Base-by-base conservation (phyloP, 2,329 filamentous ascomycete species). In the Botrytis squamosa region DNA sequence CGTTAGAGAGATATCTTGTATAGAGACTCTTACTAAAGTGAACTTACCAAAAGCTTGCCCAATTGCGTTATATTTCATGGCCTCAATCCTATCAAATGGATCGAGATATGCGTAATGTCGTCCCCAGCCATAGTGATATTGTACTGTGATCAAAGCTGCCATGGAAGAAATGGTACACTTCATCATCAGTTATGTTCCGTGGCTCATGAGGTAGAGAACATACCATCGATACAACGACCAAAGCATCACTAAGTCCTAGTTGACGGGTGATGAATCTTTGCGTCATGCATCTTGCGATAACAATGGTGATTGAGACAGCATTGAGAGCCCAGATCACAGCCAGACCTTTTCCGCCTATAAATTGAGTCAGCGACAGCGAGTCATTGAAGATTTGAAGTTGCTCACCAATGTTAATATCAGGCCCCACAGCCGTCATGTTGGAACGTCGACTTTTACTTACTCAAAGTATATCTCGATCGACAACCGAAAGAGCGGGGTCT, bases 51-150 rank as follows among this genome's bases (percentile, higher is more conserved):
- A 74, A 29, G 75, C 46, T 63, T 77, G 74, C 8, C 73, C 72
- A 18, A 75, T 73, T 25, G 74, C 72, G n/a, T 75, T 75, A 33
- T 57, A 77, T 57, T 75, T 74, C 29, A 75, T 33, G 0, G 75
- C 74, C n/a, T 74, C 29, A 10, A 74, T 63, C 62, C 62, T 72
- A 29, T 76, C 36, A 12, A 66, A 18, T 4, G 63, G 40, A n/a
- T 57, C 55, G 16, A 78, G 66, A 57, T 75, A 77, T 49, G 69
- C 72, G 52, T 73, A 76, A 64, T 75, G 76, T 33, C 75, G 44
- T 9, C 77, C 77, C 36, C 75, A 71, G 6, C 76, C 77, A 64
- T 76, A 76, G 63, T 75, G 74, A 68, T 75, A 71, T 57, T 74
- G 73, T 1, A 74, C 71, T 18, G 74, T 70, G 18, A 73, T 55